These are phyloP conservation scores for Cryptosporidium viatorum DNA, from an alignment of 169 alveolate species.

Conservation along the genomic window DNA sequence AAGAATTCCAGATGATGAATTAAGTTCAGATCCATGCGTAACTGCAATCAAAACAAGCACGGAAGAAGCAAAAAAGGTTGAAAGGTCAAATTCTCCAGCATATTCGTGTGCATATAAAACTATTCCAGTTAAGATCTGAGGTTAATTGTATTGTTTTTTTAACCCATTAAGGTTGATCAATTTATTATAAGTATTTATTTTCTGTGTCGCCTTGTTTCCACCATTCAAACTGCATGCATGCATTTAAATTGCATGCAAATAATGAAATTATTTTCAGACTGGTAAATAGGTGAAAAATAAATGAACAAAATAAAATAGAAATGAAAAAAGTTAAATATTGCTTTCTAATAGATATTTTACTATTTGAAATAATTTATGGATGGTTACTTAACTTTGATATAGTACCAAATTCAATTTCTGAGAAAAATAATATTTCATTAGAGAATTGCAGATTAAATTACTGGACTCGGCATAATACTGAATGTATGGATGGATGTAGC, in stretches of 20 bases:
- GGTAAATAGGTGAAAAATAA: neutral
- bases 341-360: neutral
- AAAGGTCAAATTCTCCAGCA: slow-evolving; percentile 76
- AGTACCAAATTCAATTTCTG: slow-evolving; percentile 38
- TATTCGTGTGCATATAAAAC: slow-evolving; percentile 77
- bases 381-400: slow-evolving; percentile 70
- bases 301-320: slow-evolving; percentile 1
- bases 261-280: neutral
- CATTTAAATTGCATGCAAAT: neutral
- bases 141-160: neutral
- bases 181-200: neutral
- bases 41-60: slow-evolving; percentile 77
- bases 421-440: neutral
- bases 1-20: slow-evolving; percentile 68
- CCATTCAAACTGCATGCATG: slow-evolving; percentile 27
- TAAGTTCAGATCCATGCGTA: slow-evolving; percentile 76
- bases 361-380: neutral
- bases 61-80: slow-evolving; percentile 79
- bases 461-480: slow-evolving; percentile 50
- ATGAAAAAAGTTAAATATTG: neutral
- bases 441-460: slow-evolving; percentile 39
- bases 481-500: slow-evolving; percentile 70
- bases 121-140: neutral
- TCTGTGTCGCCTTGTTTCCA: neutral
- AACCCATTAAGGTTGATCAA: neutral